phyloP scores from a whole-genome alignment of 495 filamentous ascomycete species.

The Neurospora sp. region DNA sequence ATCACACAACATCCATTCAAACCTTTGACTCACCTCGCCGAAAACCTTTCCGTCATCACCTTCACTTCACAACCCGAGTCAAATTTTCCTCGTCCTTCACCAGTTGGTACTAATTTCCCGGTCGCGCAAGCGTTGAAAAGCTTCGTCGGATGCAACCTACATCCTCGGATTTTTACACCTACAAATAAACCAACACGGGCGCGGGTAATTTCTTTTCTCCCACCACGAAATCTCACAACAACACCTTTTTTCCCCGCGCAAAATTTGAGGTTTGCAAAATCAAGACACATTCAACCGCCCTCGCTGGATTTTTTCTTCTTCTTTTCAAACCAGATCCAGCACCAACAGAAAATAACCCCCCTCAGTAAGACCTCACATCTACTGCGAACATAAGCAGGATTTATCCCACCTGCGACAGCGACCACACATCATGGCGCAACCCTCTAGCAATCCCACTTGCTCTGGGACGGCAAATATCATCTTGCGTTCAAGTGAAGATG shows the following conservation, averaged over 20 bases:
- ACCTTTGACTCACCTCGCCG: neutral
- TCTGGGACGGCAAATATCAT: neutral
- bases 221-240: neutral
- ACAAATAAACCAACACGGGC: neutral
- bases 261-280: neutral
- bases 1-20: neutral
- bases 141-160: neutral
- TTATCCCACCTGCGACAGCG: neutral
- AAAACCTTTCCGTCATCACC: neutral
- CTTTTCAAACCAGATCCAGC: neutral
- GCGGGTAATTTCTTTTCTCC: neutral
- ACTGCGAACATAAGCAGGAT: neutral
- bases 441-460: neutral
- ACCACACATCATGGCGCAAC: neutral
- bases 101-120: neutral
- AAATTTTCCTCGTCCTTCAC: neutral
- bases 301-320: neutral
- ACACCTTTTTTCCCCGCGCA: neutral
- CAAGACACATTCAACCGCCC: neutral
- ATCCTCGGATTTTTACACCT: neutral
- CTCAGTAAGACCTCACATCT: neutral
- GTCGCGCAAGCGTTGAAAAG: neutral
- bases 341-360: neutral
- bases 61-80: neutral
- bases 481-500: neutral